phyloP scores from a whole-genome alignment of 176 grass and related monocot genomes.

The Avena sativa region DNA sequence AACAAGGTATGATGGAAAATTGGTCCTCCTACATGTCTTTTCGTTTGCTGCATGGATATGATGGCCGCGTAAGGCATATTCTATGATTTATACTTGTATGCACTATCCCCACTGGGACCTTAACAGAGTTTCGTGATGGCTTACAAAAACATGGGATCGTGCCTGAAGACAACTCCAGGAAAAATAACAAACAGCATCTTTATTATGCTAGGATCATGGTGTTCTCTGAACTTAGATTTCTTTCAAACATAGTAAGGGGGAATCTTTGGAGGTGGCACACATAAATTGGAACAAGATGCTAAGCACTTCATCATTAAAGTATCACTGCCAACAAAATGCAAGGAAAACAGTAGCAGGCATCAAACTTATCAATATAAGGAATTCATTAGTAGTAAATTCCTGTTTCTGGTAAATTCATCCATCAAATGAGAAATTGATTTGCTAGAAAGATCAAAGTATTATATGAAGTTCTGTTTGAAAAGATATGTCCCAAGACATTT shows the following conservation, averaged over 20 bases:
- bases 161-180: not conserved
- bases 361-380: not conserved
- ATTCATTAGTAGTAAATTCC: not conserved
- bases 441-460: constrained; percentile 1
- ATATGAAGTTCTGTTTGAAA: not conserved
- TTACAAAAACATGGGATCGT: not conserved
- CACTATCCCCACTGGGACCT: not conserved
- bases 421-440: constrained; percentile 19
- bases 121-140: not conserved
- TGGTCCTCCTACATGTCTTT: not conserved
- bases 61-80: not conserved
- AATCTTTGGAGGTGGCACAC: not conserved
- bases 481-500: not conserved
- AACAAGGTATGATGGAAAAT: not conserved
- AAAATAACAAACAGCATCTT: not conserved
- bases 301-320: not conserved
- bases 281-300: constrained; percentile 13
- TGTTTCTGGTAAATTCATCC: constrained; percentile 3
- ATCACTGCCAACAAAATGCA: not conserved
- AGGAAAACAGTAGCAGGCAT: not conserved
- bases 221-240: not conserved
- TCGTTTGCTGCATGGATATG: not conserved
- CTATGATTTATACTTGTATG: constrained; percentile 1
- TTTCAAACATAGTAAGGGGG: not conserved
- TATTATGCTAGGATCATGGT: not conserved